Evolutionary conservation across 306 rosid species (phyloP), one percentile per base, ranked within the genome.

Genomic region (Ceratonia siliqua): DNA sequence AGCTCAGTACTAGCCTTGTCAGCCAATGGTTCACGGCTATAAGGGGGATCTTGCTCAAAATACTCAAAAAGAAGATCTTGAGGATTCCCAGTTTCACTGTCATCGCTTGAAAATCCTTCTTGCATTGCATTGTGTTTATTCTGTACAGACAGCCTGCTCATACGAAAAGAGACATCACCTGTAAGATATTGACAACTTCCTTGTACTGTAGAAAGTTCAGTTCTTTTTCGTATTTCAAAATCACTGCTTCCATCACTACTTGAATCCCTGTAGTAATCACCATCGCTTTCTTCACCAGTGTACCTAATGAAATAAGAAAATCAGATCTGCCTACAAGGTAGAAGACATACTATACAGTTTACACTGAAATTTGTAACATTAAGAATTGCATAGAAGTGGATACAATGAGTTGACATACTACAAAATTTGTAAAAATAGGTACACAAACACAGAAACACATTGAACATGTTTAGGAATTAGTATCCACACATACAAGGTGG

Each of bases 181-280:
- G 64, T 73, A 20, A 52, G 35, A 80, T 68, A 79, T 70, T 67
- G 83, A 82, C 48, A 56, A 82, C 20, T 32, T 57, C 67, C 53
- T 62, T 82, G 91, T 27, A 81, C 79, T 17, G 36, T 58, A 43
- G 70, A 72, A 58, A 15, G 48, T 69, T 83, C 82, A 8, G 42
- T 56, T 33, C 42, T 55, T 61, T 85, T 93, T 70, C 83, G 89
- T 49, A 73, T 55, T 76, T 93, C 98, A 53, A 75, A 79, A 69
- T 89, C 98, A 69, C 88, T 86, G 85, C 96, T 93, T 50, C 90
- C 93, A 49, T 89, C 96, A 14, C 97, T 94, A 73, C 98, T 89
- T 41, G 94, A 88, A 81, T 91, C 97, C 79, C 82, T 75, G 67
- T 62, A 86, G 68, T 55, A 84, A 76, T 91, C 96, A 55, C 52